These are phyloP conservation scores for Stephania cephalantha DNA, from an alignment of 164 flowering plant genomes.

Conservation along the genomic window DNA sequence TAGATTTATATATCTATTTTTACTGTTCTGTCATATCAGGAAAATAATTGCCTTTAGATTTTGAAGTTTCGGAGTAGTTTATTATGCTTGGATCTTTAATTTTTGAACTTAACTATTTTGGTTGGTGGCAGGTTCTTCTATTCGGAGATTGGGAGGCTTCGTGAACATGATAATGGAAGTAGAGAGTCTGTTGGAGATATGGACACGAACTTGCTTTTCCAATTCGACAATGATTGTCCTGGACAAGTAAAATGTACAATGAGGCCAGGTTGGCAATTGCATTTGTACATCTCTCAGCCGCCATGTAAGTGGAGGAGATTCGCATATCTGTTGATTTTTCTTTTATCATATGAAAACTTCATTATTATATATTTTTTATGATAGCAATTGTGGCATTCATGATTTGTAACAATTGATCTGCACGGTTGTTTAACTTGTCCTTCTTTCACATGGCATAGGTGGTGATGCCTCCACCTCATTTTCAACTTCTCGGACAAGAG, in stretches of 20 bases:
- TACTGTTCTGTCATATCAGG: background rate
- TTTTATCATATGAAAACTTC: background rate
- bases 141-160: slow-evolving; percentile 42
- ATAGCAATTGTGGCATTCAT: background rate
- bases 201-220: slow-evolving; percentile 23
- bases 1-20: background rate
- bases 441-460: slow-evolving; percentile 35
- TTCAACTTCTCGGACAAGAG: slow-evolving; percentile 13
- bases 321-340: background rate
- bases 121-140: slow-evolving; percentile 58
- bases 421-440: background rate
- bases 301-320: slow-evolving; percentile 56
- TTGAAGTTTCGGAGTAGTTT: background rate
- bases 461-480: slow-evolving; percentile 58
- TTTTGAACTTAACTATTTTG: background rate
- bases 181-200: slow-evolving; percentile 19
- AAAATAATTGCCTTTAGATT: background rate
- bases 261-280: slow-evolving; percentile 64
- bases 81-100: no score
- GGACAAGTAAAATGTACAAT: slow-evolving; percentile 39
- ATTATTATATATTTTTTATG: background rate
- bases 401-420: background rate
- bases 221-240: slow-evolving; percentile 25
- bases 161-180: slow-evolving; percentile 13
- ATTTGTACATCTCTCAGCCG: slow-evolving; percentile 79